These are phyloP conservation scores for Schwanniomyces sp. DNA, from an alignment of 805 yeast genomes.

Conservation along the genomic window DNA sequence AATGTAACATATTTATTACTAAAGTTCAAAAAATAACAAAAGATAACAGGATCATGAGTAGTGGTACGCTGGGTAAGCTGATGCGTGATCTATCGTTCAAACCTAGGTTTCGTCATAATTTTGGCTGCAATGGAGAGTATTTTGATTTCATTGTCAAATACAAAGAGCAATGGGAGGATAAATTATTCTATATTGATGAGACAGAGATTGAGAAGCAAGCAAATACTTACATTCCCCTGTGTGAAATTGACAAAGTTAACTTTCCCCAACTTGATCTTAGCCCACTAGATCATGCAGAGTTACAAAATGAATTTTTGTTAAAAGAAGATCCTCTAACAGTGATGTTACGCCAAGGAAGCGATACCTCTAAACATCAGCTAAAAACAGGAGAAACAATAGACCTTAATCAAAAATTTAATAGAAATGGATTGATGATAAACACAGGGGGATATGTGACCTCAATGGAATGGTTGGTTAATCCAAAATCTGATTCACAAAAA, in stretches of 20 bases:
- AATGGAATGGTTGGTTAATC: constrained; percentile 49
- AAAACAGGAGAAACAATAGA: constrained; percentile 1
- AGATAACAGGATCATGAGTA: not conserved
- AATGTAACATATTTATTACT: not conserved
- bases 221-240: not conserved
- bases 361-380: not conserved
- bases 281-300: constrained; percentile 3
- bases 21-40: not conserved
- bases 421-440: constrained; percentile 44
- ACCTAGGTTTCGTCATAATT: constrained; percentile 35
- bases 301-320: constrained; percentile 4
- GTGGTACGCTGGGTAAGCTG: constrained; percentile 2
- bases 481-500: constrained; percentile 8
- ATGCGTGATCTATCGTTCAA: constrained; percentile 26
- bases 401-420: constrained; percentile 2
- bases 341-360: not conserved
- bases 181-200: constrained; percentile 44
- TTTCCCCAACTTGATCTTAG: constrained; percentile 9
- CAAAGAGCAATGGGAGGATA: constrained; percentile 51
- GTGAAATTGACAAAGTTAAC: constrained; percentile 4
- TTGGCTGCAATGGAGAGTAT: constrained; percentile 49
- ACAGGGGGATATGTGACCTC: constrained; percentile 55
- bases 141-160: constrained; percentile 42
- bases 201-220: constrained; percentile 11
- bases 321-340: not conserved